Base-by-base conservation (phyloP, 495 filamentous ascomycete genomes). In the Massariosphaeria phaeospora region DNA sequence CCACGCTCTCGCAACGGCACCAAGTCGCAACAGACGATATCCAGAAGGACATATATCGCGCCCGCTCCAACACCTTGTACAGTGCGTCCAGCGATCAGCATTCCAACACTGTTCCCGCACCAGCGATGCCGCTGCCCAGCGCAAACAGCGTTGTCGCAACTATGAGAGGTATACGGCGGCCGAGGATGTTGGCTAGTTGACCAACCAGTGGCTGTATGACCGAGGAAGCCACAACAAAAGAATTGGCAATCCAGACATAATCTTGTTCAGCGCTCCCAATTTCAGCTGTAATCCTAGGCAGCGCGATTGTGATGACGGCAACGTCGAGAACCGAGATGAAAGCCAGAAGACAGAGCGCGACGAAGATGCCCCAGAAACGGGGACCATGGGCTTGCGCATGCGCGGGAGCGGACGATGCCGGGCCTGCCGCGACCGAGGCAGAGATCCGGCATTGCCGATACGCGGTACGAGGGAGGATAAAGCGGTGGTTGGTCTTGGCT, bases 191-290 rank as follows among this genome's bases (percentile, higher is more conserved):
- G 24, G 48, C 27, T 7, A 52, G 30, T 36, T 62, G 59, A 15
- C 48, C 63, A 24, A 40, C 56, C 5, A 61, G 49, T 9, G 62
- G 62, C 33, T 59, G 58, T n/a, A 56, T 20, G 5, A 51, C 62
- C 9, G 55, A 52, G 13, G 23, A 63, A 25, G 72, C 53, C 1
- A 77, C 57, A 35, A 75, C 59, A 55, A 70, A 78, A 6, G 49
- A 62, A 48, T 73, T 76, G n/a, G 55, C 62, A 20, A 72, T 57
- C 75, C 74, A 78, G 42, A 77, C 55, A 52, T 75, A 79, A n/a
- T n/a, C n/a, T 26, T 48, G 34, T 0, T 66, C 56, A 0, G 66
- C 68, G 5, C 54, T 59, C 9, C 55, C 34, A 13, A 79, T 57
- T 0, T 67, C 69, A 8, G 27, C 42, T 1, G 59, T 52, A 44